Evolutionary conservation across 1,284 basidiomycete genomes (phyloP), one percentile per base, ranked within the genome.

Genomic region (Malassezia sympodialis): DNA sequence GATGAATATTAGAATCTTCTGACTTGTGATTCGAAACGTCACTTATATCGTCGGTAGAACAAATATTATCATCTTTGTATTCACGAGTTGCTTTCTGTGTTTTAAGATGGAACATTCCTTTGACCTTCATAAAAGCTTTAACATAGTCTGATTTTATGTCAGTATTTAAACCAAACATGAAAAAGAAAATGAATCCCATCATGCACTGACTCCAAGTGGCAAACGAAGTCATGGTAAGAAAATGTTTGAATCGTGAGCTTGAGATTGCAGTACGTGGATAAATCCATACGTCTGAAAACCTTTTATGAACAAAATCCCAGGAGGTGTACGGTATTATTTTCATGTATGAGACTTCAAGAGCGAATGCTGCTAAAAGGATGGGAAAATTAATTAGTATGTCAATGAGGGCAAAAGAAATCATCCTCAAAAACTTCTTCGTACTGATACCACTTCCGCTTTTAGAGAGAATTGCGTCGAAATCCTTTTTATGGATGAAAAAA

Each of bases 221-320:
- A 8, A 56, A 31, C 5, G 35, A 34, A 15, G 26, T 21, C 12
- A 30, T 5, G 26, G 14, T 17, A 14, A 49, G 37, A 32, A 42
- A 54, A 31, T 37, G n/a, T 15, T 27, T 19, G 14, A 49, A 26
- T 17, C 14, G 15, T 2, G 19, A 17, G 19, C 17, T 49, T 10
- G 34, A 26, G n/a, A 62, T 17, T 21, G n/a, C 28, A 15, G 8
- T 28, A 21, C 14, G 27, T 0, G 40, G 15, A 26, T 51, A 39
- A 21, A 51, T 34, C 24, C 24, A 23, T 27, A 59, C 35, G 4
- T 21, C 17, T 14, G 32, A 34, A 45, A 68, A 84, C 47, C 78
- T 57, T 15, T 44, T 69, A 62, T 86, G 85, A 0, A 80, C 80
- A 59, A 80, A 72, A 0, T 59, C 77, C 82, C 83, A 85, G 39